Evolutionary conservation across 225 moss, liverwort and hornwort genomes (phyloP).

Genomic region (Pleurozium schreberi): DNA sequence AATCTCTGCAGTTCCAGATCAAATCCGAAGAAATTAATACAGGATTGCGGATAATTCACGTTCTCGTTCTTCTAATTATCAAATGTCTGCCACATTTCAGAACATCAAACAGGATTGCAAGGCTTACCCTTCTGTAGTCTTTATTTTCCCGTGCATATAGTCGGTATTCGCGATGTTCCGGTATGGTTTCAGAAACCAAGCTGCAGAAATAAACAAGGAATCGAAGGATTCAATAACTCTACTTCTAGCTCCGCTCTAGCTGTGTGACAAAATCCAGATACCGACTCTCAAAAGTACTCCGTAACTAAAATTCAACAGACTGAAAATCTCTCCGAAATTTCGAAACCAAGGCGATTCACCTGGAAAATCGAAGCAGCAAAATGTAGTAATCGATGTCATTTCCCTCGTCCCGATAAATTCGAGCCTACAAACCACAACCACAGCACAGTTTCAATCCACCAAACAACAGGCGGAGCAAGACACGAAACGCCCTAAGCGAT

Average conservation of each 20-base stretch:
- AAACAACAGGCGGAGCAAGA: not conserved
- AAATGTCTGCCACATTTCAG: not conserved
- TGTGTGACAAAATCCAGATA: not conserved
- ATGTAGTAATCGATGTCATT: constrained; percentile 77
- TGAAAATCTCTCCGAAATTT: not conserved
- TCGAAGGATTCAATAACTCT: not conserved
- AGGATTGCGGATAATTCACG: not conserved
- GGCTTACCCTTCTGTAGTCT: constrained; percentile 60
- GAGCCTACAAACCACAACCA: constrained; percentile 35
- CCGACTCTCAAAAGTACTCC: not conserved
- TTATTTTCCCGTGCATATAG: constrained; percentile 35
- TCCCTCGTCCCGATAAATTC: constrained; percentile 70
- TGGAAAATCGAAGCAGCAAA: constrained; percentile 77
- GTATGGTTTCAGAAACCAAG: constrained; percentile 87
- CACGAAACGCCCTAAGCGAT: not conserved
- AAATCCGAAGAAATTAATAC: not conserved
- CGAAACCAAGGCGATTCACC: constrained; percentile 21
- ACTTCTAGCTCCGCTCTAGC: not conserved
- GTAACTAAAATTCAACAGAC: not conserved
- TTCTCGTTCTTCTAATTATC: not conserved
- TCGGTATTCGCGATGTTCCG: constrained; percentile 76
- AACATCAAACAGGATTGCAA: not conserved
- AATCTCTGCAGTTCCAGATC: constrained; percentile 50
- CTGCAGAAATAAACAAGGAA: constrained; percentile 25
- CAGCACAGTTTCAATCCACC: not conserved